A percentile compares a stretch with the other conserved stretches of the same genome.
phyloP scores from a whole-genome alignment of 495 filamentous ascomycete species.

The Penicillium waksmanii region DNA sequence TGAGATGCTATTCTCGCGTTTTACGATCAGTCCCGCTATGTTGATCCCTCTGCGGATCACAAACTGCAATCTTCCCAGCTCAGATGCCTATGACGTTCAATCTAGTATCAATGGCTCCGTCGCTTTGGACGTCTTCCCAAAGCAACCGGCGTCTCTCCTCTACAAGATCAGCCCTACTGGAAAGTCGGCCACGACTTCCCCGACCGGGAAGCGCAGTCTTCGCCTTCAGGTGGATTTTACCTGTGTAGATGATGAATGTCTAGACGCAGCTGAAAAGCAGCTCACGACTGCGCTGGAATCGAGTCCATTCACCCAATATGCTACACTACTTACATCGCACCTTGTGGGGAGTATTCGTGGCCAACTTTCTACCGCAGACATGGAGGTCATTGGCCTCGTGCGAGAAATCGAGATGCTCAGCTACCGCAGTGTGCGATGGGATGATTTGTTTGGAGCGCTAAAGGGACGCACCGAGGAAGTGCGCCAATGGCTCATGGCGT shows the following conservation, averaged over 20 bases:
- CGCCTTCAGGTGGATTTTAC: slow-evolving; percentile 76
- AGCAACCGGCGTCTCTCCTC: slow-evolving; percentile 78
- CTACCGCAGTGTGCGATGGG: slow-evolving; percentile 47
- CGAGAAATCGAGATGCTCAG: slow-evolving; percentile 47
- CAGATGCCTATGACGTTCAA: slow-evolving; percentile 67
- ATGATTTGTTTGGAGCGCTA: slow-evolving; percentile 43
- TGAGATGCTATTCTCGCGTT: slow-evolving; percentile 78
- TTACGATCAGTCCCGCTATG: slow-evolving; percentile 81
- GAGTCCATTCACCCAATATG: slow-evolving; percentile 49
- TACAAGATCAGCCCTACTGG: slow-evolving; percentile 66
- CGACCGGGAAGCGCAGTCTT: slow-evolving; percentile 55
- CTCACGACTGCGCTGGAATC: slow-evolving; percentile 47
- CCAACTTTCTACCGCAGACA: slow-evolving; percentile 59
- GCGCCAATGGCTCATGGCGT: slow-evolving; percentile 46
- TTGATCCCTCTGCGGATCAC: slow-evolving; percentile 74
- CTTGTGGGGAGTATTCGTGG: slow-evolving; percentile 56
- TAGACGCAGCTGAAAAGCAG: slow-evolving; percentile 44
- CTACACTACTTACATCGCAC: slow-evolving; percentile 51
- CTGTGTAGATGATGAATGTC: slow-evolving; percentile 69
- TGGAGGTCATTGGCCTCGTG: slow-evolving; percentile 53
- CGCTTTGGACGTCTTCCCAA: slow-evolving; percentile 71
- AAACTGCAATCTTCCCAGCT: slow-evolving; percentile 69
- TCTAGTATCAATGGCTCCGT: slow-evolving; percentile 57
- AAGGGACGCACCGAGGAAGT: slow-evolving; percentile 42
- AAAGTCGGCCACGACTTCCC: slow-evolving; percentile 26